These are phyloP conservation scores for Candida maltosa DNA, from an alignment of 805 yeast species.

Conservation along the genomic window DNA sequence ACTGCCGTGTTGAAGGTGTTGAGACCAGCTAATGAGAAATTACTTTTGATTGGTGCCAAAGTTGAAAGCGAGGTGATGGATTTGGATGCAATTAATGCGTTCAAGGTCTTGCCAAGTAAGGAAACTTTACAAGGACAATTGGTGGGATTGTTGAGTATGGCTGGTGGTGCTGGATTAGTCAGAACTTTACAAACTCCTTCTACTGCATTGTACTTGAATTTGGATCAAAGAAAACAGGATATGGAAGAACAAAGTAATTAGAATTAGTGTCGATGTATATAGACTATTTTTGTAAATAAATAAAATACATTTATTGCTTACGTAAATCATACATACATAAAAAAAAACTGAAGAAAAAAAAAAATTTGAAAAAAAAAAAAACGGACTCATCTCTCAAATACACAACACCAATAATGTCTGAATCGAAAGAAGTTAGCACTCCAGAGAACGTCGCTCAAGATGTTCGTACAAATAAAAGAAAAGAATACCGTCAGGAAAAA, in stretches of 20 bases:
- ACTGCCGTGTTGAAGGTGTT: constrained; percentile 58
- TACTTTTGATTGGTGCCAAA: constrained; percentile 83
- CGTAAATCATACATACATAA: too few relatives aligned
- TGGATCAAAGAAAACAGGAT: constrained; percentile 50
- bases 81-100: constrained; percentile 49
- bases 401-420: too few relatives aligned
- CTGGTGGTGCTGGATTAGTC: constrained; percentile 88
- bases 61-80: constrained; percentile 61
- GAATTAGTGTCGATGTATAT: too few relatives aligned
- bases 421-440: too few relatives aligned
- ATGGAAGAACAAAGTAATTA: constrained; percentile 18
- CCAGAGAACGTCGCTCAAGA: too few relatives aligned
- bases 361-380: too few relatives aligned
- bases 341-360: constrained; percentile 7
- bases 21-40: constrained; percentile 63
- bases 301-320: too few relatives aligned
- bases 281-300: too few relatives aligned
- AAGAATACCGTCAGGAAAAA: constrained; percentile 46
- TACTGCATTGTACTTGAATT: constrained; percentile 65
- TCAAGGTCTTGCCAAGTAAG: constrained; percentile 72
- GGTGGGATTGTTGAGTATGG: constrained; percentile 74
- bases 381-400: too few relatives aligned
- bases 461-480: constrained; percentile 40
- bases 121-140: constrained; percentile 76
- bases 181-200: constrained; percentile 73